A percentile compares a stretch with the other conserved stretches of the same genome.
phyloP scores from a whole-genome alignment of 1,284 basidiomycete species.

The Omphalotus olearius region DNA sequence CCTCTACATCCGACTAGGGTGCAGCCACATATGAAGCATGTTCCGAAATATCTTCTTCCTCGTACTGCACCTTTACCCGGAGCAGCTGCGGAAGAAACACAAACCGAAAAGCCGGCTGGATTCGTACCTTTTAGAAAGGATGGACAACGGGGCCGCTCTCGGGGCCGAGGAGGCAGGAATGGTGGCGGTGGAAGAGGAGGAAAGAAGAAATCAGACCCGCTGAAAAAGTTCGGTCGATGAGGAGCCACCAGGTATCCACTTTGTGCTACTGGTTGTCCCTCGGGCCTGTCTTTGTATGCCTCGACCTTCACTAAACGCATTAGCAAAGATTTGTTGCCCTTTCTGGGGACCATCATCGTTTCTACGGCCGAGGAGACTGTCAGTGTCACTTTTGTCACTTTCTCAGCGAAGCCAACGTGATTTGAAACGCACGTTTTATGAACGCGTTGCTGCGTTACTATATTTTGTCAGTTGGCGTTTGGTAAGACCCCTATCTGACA shows the following conservation, averaged over 20 bases:
- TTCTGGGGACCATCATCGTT: too few relatives aligned
- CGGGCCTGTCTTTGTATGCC: too few relatives aligned
- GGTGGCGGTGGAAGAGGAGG: slow-evolving; percentile 41
- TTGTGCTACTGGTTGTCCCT: too few relatives aligned
- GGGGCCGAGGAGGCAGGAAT: slow-evolving; percentile 40
- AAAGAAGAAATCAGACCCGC: slow-evolving; percentile 69
- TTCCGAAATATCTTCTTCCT: slow-evolving; percentile 92
- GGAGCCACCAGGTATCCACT: neutral
- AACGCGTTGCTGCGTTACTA: too few relatives aligned
- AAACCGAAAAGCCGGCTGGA: slow-evolving; percentile 27
- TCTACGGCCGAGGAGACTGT: too few relatives aligned
- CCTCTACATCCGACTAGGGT: slow-evolving; percentile 85
- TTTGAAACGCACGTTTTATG: too few relatives aligned
- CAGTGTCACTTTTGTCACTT: too few relatives aligned
- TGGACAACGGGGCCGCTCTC: slow-evolving; percentile 40
- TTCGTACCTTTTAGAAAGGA: slow-evolving; percentile 75
- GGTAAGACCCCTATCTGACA: too few relatives aligned
- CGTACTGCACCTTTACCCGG: slow-evolving; percentile 59
- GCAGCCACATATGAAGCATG: slow-evolving; percentile 93
- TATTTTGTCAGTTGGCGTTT: too few relatives aligned
- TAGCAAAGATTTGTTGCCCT: too few relatives aligned
- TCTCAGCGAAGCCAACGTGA: too few relatives aligned
- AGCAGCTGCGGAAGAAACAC: slow-evolving; percentile 18
- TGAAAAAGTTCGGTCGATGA: slow-evolving; percentile 65
- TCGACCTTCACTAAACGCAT: too few relatives aligned